Percentiles rank a stretch among this genome's conserved stretches.
Evolutionary conservation across 495 filamentous ascomycete species (phyloP).

Genomic region (Podospora fimiseda): DNA sequence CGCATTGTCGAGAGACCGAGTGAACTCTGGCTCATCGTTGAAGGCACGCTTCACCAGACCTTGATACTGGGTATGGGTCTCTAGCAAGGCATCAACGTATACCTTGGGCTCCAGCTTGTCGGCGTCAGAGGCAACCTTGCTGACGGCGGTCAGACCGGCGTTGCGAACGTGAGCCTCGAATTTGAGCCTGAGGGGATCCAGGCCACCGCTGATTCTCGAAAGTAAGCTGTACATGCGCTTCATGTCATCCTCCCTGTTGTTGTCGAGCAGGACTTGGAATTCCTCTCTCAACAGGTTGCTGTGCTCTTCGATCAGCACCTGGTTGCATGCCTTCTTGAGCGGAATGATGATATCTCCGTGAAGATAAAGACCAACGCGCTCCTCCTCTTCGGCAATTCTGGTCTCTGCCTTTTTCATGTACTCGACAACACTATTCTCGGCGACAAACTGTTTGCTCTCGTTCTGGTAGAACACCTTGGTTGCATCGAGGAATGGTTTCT

Average conservation of each 20-base stretch:
- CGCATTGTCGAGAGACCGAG: slow-evolving; percentile 91
- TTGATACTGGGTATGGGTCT: slow-evolving; percentile 90
- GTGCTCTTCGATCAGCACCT: slow-evolving; percentile 84
- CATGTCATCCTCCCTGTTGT: slow-evolving; percentile 91
- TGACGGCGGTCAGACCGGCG: slow-evolving; percentile 77
- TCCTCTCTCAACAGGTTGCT: slow-evolving; percentile 80
- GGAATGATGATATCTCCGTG: slow-evolving; percentile 78
- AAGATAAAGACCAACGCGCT: slow-evolving; percentile 85
- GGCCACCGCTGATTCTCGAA: slow-evolving; percentile 80
- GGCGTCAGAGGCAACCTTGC: slow-evolving; percentile 83
- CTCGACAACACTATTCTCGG: slow-evolving; percentile 95
- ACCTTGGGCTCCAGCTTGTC: slow-evolving; percentile 92
- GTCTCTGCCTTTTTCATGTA: slow-evolving; percentile 99
- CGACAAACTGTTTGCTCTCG: slow-evolving; percentile 89
- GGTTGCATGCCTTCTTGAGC: slow-evolving; percentile 81
- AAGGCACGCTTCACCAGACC: slow-evolving; percentile 88
- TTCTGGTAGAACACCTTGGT: slow-evolving; percentile 81
- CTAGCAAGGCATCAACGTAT: slow-evolving; percentile 90
- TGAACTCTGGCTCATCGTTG: slow-evolving; percentile 93
- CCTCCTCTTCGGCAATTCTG: slow-evolving; percentile 89
- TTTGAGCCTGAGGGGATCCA: slow-evolving; percentile 79
- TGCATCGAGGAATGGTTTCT: slow-evolving; percentile 81
- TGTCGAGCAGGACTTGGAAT: slow-evolving; percentile 92
- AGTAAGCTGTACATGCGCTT: slow-evolving; percentile 93
- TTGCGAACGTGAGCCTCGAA: slow-evolving; percentile 93